Evolutionary conservation across 2,329 filamentous ascomycete species (phyloP), one percentile per base, ranked within the genome.

Genomic region (Calonectria crousiana): DNA sequence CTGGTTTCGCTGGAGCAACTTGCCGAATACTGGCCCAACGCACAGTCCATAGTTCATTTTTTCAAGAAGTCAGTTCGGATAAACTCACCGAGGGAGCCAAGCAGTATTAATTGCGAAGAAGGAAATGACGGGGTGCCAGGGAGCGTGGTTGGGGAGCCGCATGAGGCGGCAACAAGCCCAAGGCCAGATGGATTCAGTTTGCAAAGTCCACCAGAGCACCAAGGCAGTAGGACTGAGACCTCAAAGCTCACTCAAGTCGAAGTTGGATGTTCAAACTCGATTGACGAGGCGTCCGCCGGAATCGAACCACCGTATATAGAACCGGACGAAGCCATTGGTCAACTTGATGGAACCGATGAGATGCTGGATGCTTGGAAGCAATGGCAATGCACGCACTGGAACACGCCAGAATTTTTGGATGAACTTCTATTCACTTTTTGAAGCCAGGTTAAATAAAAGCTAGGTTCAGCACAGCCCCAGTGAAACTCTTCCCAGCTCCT

Each of bases 351-450:
- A 14, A 60, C 30, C 4, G 56, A 60, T 36, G 56, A 38, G 32
- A 36, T 38, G 23, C n/a, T 60, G 30, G 56, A 60, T 60, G 32
- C 56, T 38, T 60, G 56, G 56, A 60, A 60, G 32, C 18, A 60
- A 60, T 36, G 56, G 56, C 56, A 60, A 26, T 34, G 32, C 34
- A 38, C 20, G 23, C 56, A 60, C 11, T 60, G 56, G 56, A 30
- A 60, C n/a, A 60, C 56, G 6, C 56, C 56, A 14, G 56, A 60
- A 41, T 60, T 60, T 28, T 60, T 34, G 26, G 56, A 60, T 41
- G 56, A 60, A 13, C 32, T 60, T 60, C 41, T 60, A 60, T 60
- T 60, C 56, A 60, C 56, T 4, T 60, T 60, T 60, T 60, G 41
- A 60, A n/a, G 30, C n/a, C n/a, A 38, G 28, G 16, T 4, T 60